Percentiles rank a stretch among this genome's conserved stretches.
These are phyloP conservation scores for Crithidia brevicula DNA, from an alignment of 208 protist species.

Conservation along the genomic window DNA sequence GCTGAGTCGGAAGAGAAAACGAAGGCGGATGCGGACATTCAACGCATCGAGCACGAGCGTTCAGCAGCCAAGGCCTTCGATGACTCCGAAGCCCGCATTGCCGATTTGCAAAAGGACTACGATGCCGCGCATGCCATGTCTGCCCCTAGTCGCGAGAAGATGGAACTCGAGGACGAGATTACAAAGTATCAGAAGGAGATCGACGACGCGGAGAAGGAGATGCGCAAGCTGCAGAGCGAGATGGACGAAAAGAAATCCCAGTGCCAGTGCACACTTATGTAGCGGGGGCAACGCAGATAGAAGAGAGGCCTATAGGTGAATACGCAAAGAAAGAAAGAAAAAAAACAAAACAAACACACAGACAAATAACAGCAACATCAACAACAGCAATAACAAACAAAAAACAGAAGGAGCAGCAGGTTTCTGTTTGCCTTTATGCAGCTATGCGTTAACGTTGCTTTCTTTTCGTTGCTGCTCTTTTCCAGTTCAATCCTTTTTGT, in stretches of 20 bases:
- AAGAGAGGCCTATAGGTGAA: too few species aligned
- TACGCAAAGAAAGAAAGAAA: too few species aligned
- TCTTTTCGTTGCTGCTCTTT: too few species aligned
- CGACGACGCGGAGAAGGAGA: conserved; percentile 51
- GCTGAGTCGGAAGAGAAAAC: conserved; percentile 27
- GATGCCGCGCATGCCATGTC: conserved; percentile 36
- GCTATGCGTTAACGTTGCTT: too few species aligned
- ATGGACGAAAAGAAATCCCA: conserved; percentile 59
- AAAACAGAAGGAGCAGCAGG: too few species aligned
- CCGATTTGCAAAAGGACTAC: conserved; percentile 51
- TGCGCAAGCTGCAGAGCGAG: conserved; percentile 44
- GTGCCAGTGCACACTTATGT: conserved; percentile 72
- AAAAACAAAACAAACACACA: neutral
- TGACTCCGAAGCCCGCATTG: conserved; percentile 25
- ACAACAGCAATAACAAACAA: too few species aligned
- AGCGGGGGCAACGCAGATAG: too few species aligned
- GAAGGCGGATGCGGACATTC: conserved; percentile 28
- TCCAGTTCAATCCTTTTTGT: neutral
- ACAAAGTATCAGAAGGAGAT: conserved; percentile 66
- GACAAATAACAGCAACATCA: too few species aligned
- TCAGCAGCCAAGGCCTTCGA: conserved; percentile 23
- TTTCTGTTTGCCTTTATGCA: too few species aligned
- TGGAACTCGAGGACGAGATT: conserved; percentile 51
- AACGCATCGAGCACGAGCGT: conserved; percentile 38
- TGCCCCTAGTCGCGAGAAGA: conserved; percentile 47